Evolutionary conservation across 2,329 filamentous ascomycete species (phyloP), one percentile per base, ranked within the genome.

Genomic region (Ophiostoma quercus): DNA sequence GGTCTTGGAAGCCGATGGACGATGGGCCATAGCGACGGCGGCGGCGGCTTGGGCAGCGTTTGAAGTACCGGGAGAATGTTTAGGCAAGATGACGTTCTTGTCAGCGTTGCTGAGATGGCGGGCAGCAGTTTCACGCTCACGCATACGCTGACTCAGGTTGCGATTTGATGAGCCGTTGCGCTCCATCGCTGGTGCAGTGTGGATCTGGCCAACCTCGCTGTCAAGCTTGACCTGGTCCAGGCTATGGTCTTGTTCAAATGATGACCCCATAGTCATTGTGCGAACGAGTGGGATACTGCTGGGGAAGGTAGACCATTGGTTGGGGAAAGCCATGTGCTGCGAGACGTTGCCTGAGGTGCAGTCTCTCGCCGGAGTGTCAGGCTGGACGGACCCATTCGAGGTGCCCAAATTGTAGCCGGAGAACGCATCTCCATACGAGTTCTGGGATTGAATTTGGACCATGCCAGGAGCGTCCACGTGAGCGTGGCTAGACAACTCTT

Each of bases 151-250:
- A 14, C 29, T 34, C 19, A 16, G 60, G 29, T 37, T 63, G 29
- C 60, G 60, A 16, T n/a, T 14, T 6, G 60, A 63, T 0, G 84
- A 85, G 3, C 77, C 77, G 1, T 74, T 82, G 0, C 84, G 86
- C 73, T 77, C 80, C 69, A 75, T 77, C 74, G 83, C 85, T 72
- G 82, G 83, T 71, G 79, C 82, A 9, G 84, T 85, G n/a, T 77
- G 72, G 1, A 82, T 84, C 9, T 84, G 80, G 72, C 84, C 80
- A 77, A 78, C 78, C 22, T 63, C 29, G 14, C 25, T 25, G 51
- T 22, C 16, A 63, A 39, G n/a, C 22, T 57, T 57, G 7, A 1
- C 22, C 25, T 57, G n/a, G 51, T n/a, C 25, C 22, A 12, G 51
- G 22, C 51, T 12, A 16, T 57, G 51, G n/a, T 14, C 51, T 12